Conservation (phyloP, 177 flowering plant genomes). For the Telopea speciosissima region DNA sequence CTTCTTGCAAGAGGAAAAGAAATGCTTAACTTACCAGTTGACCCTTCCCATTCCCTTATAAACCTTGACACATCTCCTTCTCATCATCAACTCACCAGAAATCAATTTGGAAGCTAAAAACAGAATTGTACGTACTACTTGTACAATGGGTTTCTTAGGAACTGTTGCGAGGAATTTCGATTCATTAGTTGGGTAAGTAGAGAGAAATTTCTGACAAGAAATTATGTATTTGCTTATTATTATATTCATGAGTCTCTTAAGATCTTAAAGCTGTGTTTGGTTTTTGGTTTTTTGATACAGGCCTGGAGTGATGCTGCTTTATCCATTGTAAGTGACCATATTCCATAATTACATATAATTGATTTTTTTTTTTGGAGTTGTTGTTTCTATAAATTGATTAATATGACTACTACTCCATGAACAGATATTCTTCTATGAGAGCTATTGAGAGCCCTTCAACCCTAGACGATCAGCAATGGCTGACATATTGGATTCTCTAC, state of each 20-base stretch:
- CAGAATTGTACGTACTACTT: no score
- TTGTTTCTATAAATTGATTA: no score
- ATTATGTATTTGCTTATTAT: no score
- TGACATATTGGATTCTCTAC: slow-evolving; percentile 83
- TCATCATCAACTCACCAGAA: background rate
- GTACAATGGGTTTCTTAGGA: slow-evolving; percentile 48
- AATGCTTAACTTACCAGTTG: slow-evolving; percentile 26
- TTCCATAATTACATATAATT: background rate
- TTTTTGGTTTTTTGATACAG: slow-evolving; percentile 17
- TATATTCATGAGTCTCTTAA: background rate
- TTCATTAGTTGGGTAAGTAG: slow-evolving; percentile 40
- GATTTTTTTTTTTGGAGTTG: no score
- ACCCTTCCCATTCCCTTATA: slow-evolving; percentile 3
- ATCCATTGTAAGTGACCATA: slow-evolving; percentile 32
- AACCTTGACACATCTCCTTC: slow-evolving; percentile 1
- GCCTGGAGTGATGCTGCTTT: slow-evolving; percentile 35
- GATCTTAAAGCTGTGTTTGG: background rate
- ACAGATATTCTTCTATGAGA: slow-evolving; percentile 73
- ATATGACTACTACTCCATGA: background rate
- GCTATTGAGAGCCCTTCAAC: slow-evolving; percentile 81
- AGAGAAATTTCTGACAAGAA: background rate
- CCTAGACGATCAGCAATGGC: slow-evolving; percentile 84
- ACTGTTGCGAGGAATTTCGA: slow-evolving; percentile 42
- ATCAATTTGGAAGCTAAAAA: background rate
- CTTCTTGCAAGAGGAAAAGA: slow-evolving; percentile 33